Conservation (phyloP, 2,329 filamentous ascomycete species). For the Aspergillus terreus region DNA sequence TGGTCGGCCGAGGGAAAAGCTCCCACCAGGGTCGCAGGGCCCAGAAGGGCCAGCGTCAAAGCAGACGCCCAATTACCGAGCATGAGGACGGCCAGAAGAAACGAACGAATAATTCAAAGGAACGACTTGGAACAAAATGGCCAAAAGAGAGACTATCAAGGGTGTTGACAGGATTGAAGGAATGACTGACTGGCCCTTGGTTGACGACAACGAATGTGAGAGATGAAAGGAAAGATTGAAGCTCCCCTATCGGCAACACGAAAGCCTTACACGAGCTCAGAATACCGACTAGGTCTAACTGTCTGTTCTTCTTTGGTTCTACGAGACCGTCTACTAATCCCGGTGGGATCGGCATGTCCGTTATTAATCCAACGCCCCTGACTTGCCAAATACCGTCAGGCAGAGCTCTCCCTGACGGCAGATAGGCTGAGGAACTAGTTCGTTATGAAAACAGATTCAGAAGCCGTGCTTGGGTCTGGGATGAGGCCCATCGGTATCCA, state of each 20-base stretch:
- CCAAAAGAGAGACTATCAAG: background rate
- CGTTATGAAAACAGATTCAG: background rate
- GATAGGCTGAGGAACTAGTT: background rate
- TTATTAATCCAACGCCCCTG: background rate
- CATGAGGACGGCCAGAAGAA: background rate
- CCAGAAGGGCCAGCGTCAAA: background rate
- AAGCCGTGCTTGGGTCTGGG: background rate
- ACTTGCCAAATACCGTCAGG: background rate
- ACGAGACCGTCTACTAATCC: background rate
- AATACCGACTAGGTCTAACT: background rate
- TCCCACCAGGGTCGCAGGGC: background rate
- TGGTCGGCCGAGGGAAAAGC: slow-evolving; percentile 4
- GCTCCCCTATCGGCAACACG: background rate
- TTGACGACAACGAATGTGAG: background rate
- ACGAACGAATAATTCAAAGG: background rate
- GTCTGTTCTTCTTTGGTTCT: background rate
- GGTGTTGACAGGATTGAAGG: background rate
- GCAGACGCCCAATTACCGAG: background rate
- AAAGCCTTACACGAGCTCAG: background rate
- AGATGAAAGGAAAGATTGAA: background rate
- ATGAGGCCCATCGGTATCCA: background rate
- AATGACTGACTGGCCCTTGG: background rate
- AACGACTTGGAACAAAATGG: background rate
- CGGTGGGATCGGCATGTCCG: background rate
- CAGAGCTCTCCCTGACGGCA: background rate